These are phyloP conservation scores for Erodium maritimum DNA, from an alignment of 345 rosid species.

Conservation along the genomic window DNA sequence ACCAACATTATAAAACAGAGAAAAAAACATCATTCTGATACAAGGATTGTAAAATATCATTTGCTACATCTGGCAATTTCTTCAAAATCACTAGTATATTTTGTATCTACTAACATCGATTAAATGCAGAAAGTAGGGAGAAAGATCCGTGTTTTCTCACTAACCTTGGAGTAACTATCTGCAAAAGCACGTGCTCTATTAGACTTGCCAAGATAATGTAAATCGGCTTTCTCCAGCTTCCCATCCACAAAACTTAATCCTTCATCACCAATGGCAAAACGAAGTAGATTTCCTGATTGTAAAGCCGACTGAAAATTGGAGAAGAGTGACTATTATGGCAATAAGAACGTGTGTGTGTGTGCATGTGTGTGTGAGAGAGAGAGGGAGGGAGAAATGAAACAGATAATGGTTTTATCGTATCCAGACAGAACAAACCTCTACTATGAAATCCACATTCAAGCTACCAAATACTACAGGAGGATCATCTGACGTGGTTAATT, in stretches of 20 bases:
- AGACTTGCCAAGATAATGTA: slow-evolving; percentile 51
- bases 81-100: background rate
- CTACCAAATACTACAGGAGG: slow-evolving; percentile 64
- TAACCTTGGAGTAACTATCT: slow-evolving; percentile 92
- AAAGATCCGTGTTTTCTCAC: slow-evolving; percentile 5
- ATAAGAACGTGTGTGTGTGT: background rate
- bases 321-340: background rate
- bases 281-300: slow-evolving; percentile 49
- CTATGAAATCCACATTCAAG: slow-evolving; percentile 49
- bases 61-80: too few relatives aligned
- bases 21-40: too few relatives aligned
- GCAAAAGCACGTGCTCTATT: slow-evolving; percentile 79
- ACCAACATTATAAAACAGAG: too few relatives aligned
- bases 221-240: slow-evolving; percentile 68
- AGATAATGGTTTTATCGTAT: background rate
- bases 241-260: slow-evolving; percentile 73
- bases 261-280: slow-evolving; percentile 60
- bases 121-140: background rate
- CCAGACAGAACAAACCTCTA: slow-evolving; percentile 31
- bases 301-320: slow-evolving; percentile 43
- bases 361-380: background rate
- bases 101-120: background rate
- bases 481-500: slow-evolving; percentile 73
- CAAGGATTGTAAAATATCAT: too few relatives aligned
- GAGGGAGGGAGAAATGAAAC: background rate